Percentiles rank a stretch among this genome's conserved stretches.
phyloP scores from a whole-genome alignment of 2,329 filamentous ascomycete species.

The Cercospora berteroae region DNA sequence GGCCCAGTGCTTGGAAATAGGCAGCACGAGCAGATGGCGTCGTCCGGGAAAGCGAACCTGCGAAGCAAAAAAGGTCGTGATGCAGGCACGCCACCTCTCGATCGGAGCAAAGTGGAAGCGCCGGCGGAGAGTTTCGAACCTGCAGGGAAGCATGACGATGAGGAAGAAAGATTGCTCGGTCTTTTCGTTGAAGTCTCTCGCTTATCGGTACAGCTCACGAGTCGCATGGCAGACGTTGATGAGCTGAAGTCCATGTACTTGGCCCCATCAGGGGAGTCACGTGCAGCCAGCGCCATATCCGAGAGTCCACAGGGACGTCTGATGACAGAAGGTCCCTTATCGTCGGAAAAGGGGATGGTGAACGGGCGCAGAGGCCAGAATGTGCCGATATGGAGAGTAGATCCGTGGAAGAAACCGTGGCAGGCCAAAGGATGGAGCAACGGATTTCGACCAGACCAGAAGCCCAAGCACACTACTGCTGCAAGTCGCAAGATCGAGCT shows the following conservation, averaged over 20 bases:
- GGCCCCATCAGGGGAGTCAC: background rate
- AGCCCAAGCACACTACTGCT: background rate
- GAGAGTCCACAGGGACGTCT: background rate
- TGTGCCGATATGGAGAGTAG: background rate
- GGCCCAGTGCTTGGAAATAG: background rate
- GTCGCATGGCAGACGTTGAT: background rate
- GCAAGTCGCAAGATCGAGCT: background rate
- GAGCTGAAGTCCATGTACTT: background rate
- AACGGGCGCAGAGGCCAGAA: background rate
- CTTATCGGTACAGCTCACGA: background rate
- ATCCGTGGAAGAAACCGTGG: background rate
- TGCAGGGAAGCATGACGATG: background rate
- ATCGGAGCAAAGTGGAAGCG: background rate
- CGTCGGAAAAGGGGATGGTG: background rate
- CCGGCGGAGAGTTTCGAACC: background rate
- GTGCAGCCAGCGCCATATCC: background rate
- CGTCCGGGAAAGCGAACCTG: too few relatives aligned
- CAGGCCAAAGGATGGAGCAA: background rate
- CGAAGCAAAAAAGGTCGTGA: background rate
- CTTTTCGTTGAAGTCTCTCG: background rate
- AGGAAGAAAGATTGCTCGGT: background rate
- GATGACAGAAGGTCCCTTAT: background rate
- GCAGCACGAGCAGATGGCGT: background rate
- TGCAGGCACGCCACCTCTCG: background rate
- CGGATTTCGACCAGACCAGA: background rate